Base-by-base conservation (phyloP, 495 filamentous ascomycete genomes). In the Talaromyces stipitatus region DNA sequence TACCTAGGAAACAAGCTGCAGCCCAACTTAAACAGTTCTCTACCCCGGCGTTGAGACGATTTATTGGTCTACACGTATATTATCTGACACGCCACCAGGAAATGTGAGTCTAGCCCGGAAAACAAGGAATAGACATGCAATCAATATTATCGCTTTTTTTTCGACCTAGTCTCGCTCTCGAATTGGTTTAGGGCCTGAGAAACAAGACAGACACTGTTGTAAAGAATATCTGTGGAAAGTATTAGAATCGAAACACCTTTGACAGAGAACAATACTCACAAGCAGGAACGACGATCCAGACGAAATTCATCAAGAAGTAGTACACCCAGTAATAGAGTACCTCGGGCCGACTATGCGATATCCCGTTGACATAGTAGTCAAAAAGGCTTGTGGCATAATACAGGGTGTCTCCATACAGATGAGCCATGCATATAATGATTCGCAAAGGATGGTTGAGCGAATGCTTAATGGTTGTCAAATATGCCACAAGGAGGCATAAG, bases 301-400 rank as follows among this genome's bases (percentile, higher is more conserved):
- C 87, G 47, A 83, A 76, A 65, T 96, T 96, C 81, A 95, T 86
- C 16, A 87, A 78, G 20, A 91, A 81, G 64, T 88, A 96, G 66
- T 96, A 96, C 12, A 85, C 69, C 90, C 90, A 96, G 66, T 89
- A 95, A 66, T 95, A 96, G 58, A 85, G 78, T 4, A 75, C 65
- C 69, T 95, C 91, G 3, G 91, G 89, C 57, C 90, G 77, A 61
- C 83, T 89, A 66, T 90, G 88, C 4, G 77, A 73, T 4, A 77
- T 61, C 0, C 78, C 78, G 36, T 77, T 72, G 60, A 78, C 72
- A 60, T 77, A 81, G 59, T 83, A 72, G 56, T 90, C 87, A 61
- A 84, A 85, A 63, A 85, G 72, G 69, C 86, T 88, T 0, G 91
- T 96, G 2, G 82, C 82, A 71, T 90, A 96, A 72, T 96, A 96